Base-by-base conservation (phyloP, 169 alveolate species). In the Nephromyces sp. region DNA sequence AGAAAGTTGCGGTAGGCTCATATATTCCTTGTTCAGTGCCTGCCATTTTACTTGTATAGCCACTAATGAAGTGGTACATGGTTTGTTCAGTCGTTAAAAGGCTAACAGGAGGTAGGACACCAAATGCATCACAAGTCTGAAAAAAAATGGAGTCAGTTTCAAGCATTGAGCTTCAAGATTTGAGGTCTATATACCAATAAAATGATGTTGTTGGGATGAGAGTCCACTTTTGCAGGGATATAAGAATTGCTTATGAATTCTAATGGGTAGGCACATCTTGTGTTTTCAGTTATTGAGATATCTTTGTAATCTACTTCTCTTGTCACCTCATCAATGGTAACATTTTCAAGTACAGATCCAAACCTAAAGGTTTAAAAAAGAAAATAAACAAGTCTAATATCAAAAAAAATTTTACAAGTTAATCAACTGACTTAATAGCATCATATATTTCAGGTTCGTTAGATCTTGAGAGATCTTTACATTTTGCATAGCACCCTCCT, bases 361-460 rank as follows among this genome's bases (percentile, higher is more conserved):
- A 92, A 92, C 64, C 85, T 74, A 27, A 61, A 1, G 74, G 52
- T 24, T 8, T 24, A 68, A 29, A 3, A 24, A 25, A 22, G 1
- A 68, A 68, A 68, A 70, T 62, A 28, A 1, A 65, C 27, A 65
- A 27, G 27, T 1, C 1, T 30, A 65, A 24, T 22, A 62, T 15
- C 24, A n/a, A 24, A 15, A 2, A 34, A 24, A 32, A 78, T 61
- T 6, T 77, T 62, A 52, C 81, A 71, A 30, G n/a, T n/a, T n/a
- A n/a, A n/a, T n/a, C n/a, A n/a, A n/a, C n/a, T n/a, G 31, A 68
- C 35, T 76, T 75, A 25, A 94, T 88, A 3, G 98, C 98, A 62
- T 90, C 88, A 83, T 70, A 94, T 22, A 95, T 93, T 83, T 95
- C 99, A 0, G 99, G 99, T 84, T 95, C 99, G 66, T 88, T 90